Evolutionary conservation across 1,139 yeast genomes (phyloP).

Genomic region (Pichia sp.): DNA sequence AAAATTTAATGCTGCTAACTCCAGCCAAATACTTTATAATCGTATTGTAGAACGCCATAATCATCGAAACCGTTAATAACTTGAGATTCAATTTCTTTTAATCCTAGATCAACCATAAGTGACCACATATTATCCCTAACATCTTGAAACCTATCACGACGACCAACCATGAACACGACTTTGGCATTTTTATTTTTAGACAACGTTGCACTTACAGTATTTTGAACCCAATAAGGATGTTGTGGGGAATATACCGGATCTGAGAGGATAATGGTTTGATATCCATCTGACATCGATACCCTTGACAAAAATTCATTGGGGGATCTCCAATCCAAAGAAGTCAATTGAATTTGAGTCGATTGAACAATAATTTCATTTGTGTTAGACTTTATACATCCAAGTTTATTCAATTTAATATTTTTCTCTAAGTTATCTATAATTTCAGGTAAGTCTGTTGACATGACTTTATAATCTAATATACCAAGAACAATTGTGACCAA

Average conservation of each 20-base stretch:
- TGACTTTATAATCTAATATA: constrained; percentile 41
- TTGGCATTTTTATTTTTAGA: constrained; percentile 29
- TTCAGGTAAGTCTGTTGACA: constrained; percentile 72
- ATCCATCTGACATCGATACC: constrained; percentile 25
- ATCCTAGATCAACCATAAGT: constrained; percentile 36
- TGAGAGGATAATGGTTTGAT: constrained; percentile 61
- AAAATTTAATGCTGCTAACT: too few species aligned
- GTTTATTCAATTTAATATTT: constrained; percentile 50
- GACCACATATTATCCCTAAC: constrained; percentile 60
- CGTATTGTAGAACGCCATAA: constrained; percentile 67
- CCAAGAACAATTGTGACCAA: constrained; percentile 69
- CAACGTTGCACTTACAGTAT: constrained; percentile 46
- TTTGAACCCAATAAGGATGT: constrained; percentile 70
- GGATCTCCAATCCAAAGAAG: constrained; percentile 64
- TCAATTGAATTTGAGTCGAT: constrained; percentile 4
- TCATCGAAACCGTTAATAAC: constrained; percentile 72
- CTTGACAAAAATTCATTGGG: constrained; percentile 38
- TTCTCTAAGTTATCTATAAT: constrained; percentile 60
- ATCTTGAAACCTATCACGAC: constrained; percentile 56
- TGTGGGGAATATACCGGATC: constrained; percentile 83
- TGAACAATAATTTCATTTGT: neutral
- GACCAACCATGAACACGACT: constrained; percentile 68
- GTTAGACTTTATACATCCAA: constrained; percentile 17
- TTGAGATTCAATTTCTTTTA: constrained; percentile 28
- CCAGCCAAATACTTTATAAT: constrained; percentile 42